Evolutionary conservation across 2,329 filamentous ascomycete species (phyloP).

Genomic region (Graphilbum sp.): DNA sequence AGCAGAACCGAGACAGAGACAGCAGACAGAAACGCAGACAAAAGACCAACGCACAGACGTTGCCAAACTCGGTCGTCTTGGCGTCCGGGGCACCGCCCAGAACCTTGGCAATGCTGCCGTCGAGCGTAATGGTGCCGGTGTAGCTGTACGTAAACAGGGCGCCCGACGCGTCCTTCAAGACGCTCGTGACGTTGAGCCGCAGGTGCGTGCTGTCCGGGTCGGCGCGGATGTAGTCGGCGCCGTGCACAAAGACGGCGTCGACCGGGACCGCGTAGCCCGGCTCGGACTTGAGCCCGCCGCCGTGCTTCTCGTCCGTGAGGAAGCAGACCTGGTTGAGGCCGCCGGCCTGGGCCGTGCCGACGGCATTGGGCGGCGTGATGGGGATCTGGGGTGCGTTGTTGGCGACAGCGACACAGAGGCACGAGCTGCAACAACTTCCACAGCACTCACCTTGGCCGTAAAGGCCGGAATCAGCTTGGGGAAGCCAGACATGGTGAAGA

Average conservation of each 20-base stretch:
- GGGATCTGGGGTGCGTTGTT: conserved; percentile 9
- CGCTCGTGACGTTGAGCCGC: conserved; percentile 22
- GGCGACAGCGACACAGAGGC: neutral
- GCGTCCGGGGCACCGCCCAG: conserved; percentile 18
- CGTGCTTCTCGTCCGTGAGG: conserved; percentile 9
- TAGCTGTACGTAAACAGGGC: conserved; percentile 20
- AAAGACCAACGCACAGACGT: conserved; percentile 17
- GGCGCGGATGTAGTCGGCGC: conserved; percentile 23
- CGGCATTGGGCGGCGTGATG: conserved; percentile 12
- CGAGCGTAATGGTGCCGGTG: conserved; percentile 19
- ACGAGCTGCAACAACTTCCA: too few species aligned
- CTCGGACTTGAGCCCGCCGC: conserved; percentile 19
- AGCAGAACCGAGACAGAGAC: too few species aligned
- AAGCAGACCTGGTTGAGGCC: conserved; percentile 16
- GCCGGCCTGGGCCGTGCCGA: conserved; percentile 15
- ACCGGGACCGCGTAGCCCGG: conserved; percentile 20
- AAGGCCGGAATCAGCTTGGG: conserved; percentile 25
- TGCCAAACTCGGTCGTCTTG: conserved; percentile 21
- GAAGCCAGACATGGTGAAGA: conserved; percentile 17
- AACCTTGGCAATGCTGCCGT: conserved; percentile 15
- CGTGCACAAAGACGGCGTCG: conserved; percentile 21
- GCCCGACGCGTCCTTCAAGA: conserved; percentile 18
- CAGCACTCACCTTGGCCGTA: conserved; percentile 18
- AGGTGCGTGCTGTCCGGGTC: conserved; percentile 19
- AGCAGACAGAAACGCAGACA: neutral